Percentiles rank a stretch among this genome's conserved stretches.
These are phyloP conservation scores for Herpetospermum pedunculosum DNA, from an alignment of 306 rosid species.

Conservation along the genomic window DNA sequence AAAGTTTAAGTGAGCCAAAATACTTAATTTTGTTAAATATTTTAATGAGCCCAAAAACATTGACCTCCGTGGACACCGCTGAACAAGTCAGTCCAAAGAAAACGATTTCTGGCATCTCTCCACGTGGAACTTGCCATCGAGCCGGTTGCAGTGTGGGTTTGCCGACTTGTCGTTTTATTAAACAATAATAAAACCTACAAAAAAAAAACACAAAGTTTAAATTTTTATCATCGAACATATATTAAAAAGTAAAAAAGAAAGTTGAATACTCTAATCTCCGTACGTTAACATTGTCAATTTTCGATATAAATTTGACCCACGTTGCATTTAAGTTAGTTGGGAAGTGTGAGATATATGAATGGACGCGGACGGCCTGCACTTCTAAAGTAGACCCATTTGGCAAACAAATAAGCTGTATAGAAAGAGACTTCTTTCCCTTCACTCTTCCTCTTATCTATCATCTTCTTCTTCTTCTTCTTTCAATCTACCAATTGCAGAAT, in stretches of 20 bases:
- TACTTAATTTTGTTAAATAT: background rate
- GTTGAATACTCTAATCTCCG: conserved; percentile 9
- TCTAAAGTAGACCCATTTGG: conserved; percentile 7
- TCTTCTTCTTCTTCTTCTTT: conserved; percentile 10
- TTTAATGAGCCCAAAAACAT: conserved; percentile 29
- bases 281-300: conserved; percentile 27
- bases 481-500: background rate
- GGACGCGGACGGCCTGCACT: conserved; percentile 24
- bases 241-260: background rate
- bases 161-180: conserved; percentile 16
- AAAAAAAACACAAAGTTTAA: background rate
- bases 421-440: conserved; percentile 48
- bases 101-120: conserved; percentile 32
- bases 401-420: conserved; percentile 48
- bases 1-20: background rate
- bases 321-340: conserved; percentile 40
- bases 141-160: conserved; percentile 36
- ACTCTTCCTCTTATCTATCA: conserved; percentile 17
- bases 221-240: conserved; percentile 7
- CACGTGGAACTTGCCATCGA: conserved; percentile 58
- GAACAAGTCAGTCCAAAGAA: conserved; percentile 41
- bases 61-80: conserved; percentile 61
- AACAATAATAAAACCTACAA: background rate
- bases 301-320: conserved; percentile 27
- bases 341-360: conserved; percentile 4